Base-by-base conservation (phyloP, 1,284 basidiomycete species). In the Pyrrhoderma lamaoense region DNA sequence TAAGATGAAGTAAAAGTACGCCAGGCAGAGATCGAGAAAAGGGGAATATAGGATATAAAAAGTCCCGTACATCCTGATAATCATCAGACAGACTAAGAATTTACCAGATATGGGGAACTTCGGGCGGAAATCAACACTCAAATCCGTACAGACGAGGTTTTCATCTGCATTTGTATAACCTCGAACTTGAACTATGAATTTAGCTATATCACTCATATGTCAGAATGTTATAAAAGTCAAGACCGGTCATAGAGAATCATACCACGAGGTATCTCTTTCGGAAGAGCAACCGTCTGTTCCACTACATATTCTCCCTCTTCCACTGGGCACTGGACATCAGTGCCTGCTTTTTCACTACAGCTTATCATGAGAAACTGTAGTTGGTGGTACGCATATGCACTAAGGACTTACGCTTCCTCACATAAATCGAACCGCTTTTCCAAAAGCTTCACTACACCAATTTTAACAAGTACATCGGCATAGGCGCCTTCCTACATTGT, bases 201-300 rank as follows among this genome's bases (percentile, higher is more conserved):
- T 95, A 68, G 92, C 95, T 93, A 53, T 23, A 50, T 21, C 21
- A 50, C 50, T 42, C 3, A 18, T 8, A 36, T 9, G 27, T 45
- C 25, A 42, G 36, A 49, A 42, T 25, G 19, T n/a, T 8, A 22
- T 4, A 40, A 40, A 40, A n/a, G 14, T 31, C 7, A 11, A 31
- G n/a, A 40, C 16, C 7, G n/a, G 16, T 18, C 61, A 54, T 47
- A 43, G 51, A 27, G 16, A 22, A 31, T 34, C 19, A 18, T 55
- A 90, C 93, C 91, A 66, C 71, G 76, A 2, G 93, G 93, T 51
- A 97, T 93, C 70, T 96, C 91, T 60, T 76, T 86, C 9, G 93
- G 93, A 11, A 96, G 72, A 8, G 76, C 73, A 47, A 95, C 91
- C 0, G 82, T 89, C 61, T 96, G 91, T 8, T 70, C 68, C 43